Percentiles rank a stretch among this genome's conserved stretches.
Conservation (phyloP, 1,284 basidiomycete species). For the Cutaneotrichosporon dermatis region DNA sequence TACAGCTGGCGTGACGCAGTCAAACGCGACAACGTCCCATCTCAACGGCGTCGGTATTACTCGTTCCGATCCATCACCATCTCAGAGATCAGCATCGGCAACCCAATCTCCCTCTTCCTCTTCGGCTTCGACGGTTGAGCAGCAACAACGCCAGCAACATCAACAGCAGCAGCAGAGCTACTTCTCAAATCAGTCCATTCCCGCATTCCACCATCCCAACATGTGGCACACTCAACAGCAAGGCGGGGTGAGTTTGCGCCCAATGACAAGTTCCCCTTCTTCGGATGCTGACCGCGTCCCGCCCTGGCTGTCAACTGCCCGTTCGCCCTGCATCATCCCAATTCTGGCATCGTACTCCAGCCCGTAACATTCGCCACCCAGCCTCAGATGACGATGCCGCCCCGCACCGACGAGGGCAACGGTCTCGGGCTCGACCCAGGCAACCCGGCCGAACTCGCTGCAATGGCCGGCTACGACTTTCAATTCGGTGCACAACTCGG, state of each 20-base stretch:
- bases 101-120: too few species aligned
- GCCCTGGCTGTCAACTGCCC: neutral
- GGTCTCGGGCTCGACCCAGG: constrained; percentile 16
- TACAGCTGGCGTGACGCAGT: neutral
- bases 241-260: constrained; percentile 7
- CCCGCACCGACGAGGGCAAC: constrained; percentile 8
- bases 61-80: neutral
- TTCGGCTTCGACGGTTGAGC: too few species aligned
- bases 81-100: neutral
- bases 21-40: neutral
- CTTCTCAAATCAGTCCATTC: neutral
- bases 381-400: constrained; percentile 3
- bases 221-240: constrained; percentile 17
- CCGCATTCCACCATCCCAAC: neutral
- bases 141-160: neutral
- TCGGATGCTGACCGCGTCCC: neutral
- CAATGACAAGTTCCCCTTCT: neutral
- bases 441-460: constrained; percentile 2
- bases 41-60: neutral
- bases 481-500: neutral
- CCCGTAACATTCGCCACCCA: constrained; percentile 14
- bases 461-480: neutral
- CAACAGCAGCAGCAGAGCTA: neutral
- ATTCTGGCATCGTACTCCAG: neutral
- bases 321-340: neutral